A percentile compares a stretch with the other conserved stretches of the same genome.
Evolutionary conservation across 768 basidiomycete species (phyloP).

Genomic region (Lentinula raphanica): DNA sequence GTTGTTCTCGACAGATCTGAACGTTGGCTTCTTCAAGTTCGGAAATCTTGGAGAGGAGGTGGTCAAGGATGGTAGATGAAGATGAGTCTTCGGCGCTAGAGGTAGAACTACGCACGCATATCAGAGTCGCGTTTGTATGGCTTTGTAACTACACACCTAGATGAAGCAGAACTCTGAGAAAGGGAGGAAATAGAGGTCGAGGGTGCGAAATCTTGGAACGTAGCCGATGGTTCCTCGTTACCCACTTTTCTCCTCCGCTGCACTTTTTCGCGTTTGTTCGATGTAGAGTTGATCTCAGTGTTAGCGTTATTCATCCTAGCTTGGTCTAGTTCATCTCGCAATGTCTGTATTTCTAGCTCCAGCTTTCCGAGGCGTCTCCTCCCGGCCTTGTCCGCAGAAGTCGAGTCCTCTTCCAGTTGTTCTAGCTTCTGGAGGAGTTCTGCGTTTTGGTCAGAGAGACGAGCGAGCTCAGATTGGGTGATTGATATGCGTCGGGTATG

Average conservation of each 20-base stretch:
- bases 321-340: conserved; percentile 72
- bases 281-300: conserved; percentile 53
- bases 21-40: conserved; percentile 73
- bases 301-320: conserved; percentile 54
- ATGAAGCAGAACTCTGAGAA: background rate
- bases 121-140: background rate
- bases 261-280: conserved; percentile 42
- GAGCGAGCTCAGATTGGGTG: conserved; percentile 61
- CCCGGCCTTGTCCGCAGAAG: conserved; percentile 59
- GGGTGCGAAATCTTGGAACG: conserved; percentile 29
- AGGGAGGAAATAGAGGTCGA: conserved; percentile 22
- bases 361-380: conserved; percentile 64
- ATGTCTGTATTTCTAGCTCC: conserved; percentile 73
- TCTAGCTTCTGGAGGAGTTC: conserved; percentile 75
- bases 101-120: background rate
- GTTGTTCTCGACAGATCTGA: conserved; percentile 62
- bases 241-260: conserved; percentile 36
- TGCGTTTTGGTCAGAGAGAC: conserved; percentile 77
- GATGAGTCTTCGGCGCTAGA: background rate
- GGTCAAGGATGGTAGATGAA: conserved; percentile 14
- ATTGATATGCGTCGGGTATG: conserved; percentile 51
- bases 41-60: conserved; percentile 67
- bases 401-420: conserved; percentile 66
- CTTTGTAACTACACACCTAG: background rate
- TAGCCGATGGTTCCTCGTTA: conserved; percentile 58